A percentile compares a stretch with the other conserved stretches of the same genome.
Conservation (phyloP, 2,329 filamentous ascomycete species). For the Endocalyx cinctus region DNA sequence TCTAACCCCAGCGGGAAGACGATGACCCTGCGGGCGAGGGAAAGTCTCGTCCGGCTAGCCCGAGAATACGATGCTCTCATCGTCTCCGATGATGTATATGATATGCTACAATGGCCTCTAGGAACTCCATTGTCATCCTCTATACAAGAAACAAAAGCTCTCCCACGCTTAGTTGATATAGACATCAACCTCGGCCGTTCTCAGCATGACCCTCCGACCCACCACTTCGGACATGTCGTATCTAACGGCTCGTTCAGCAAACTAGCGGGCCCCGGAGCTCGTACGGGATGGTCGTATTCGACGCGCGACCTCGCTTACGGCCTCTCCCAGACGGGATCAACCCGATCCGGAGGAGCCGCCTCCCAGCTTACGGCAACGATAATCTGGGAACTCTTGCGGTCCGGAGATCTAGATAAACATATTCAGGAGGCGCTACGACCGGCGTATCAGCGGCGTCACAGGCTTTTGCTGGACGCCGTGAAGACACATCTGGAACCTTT, state of each 20-base stretch:
- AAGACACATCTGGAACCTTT: conserved; percentile 55
- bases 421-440: conserved; percentile 40
- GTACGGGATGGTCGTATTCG: conserved; percentile 86
- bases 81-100: conserved; percentile 89
- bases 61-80: conserved; percentile 77
- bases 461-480: conserved; percentile 54
- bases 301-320: conserved; percentile 46
- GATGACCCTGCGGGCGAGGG: conserved; percentile 65
- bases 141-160: conserved; percentile 16
- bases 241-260: conserved; percentile 93
- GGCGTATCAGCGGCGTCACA: conserved; percentile 40
- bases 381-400: conserved; percentile 42
- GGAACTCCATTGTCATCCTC: conserved; percentile 6
- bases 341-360: conserved; percentile 54
- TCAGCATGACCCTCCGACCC: conserved; percentile 22
- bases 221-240: conserved; percentile 68
- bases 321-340: conserved; percentile 48
- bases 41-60: conserved; percentile 69
- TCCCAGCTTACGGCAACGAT: conserved; percentile 50
- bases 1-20: conserved; percentile 84
- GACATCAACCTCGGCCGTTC: conserved; percentile 62
- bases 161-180: conserved; percentile 75
- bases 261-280: conserved; percentile 71
- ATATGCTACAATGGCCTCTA: conserved; percentile 76
- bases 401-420: conserved; percentile 39